Evolutionary conservation across 1,139 yeast genomes (phyloP).

Genomic region (Diutina siamensis): DNA sequence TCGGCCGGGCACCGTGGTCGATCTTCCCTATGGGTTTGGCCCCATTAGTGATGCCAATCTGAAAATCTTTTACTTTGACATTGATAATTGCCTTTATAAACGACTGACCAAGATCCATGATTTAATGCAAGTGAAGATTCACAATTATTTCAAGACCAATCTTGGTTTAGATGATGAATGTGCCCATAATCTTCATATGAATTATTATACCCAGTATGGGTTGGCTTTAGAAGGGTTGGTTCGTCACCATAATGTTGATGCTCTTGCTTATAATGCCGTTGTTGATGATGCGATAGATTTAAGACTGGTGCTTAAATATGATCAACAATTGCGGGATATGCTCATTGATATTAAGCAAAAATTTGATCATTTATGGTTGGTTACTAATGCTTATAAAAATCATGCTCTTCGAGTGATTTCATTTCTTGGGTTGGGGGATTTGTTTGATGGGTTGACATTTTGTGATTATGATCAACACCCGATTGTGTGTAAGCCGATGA

Average conservation of each 20-base stretch:
- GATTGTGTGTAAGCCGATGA: constrained; percentile 80
- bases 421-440: constrained; percentile 42
- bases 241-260: constrained; percentile 71
- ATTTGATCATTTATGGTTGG: constrained; percentile 54
- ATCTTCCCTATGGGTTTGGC: constrained; percentile 34
- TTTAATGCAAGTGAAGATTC: constrained; percentile 79
- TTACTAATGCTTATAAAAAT: constrained; percentile 70
- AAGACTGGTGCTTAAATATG: constrained; percentile 59
- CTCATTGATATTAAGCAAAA: constrained; percentile 27
- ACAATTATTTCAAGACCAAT: constrained; percentile 60
- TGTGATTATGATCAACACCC: constrained; percentile 70
- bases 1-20: constrained; percentile 24
- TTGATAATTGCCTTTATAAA: constrained; percentile 80
- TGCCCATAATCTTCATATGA: constrained; percentile 61
- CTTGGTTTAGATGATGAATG: constrained; percentile 56
- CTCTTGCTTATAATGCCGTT: constrained; percentile 72
- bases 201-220: constrained; percentile 80
- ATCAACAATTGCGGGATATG: constrained; percentile 39
- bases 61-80: constrained; percentile 73
- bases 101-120: constrained; percentile 70
- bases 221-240: constrained; percentile 89
- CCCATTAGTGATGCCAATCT: constrained; percentile 30
- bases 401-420: constrained; percentile 46
- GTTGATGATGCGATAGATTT: constrained; percentile 92
- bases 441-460: constrained; percentile 62